Base-by-base conservation (phyloP, 768 basidiomycete species). In the Pisolithus tinctorius region DNA sequence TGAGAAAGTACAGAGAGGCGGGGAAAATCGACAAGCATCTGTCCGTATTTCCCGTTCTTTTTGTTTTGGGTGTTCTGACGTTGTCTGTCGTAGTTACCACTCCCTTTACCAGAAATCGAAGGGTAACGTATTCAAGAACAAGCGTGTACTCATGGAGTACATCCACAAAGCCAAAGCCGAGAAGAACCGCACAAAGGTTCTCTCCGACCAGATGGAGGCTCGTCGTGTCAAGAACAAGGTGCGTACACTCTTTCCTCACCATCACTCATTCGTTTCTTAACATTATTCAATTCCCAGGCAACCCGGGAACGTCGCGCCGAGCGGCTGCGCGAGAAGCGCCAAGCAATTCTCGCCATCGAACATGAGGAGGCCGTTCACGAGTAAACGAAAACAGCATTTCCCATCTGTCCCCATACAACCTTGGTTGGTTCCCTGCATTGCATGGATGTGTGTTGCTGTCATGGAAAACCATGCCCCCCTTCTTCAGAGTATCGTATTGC, bases 61-160 rank as follows among this genome's bases (percentile, higher is more conserved):
- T 6, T 13, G 29, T 26, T 14, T 34, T 14, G 2, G 16, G 40
- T 55, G 60, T 47, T 7, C 14, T 53, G 34, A n/a, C 26, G 30
- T 25, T 29, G 27, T 41, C 17, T 51, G 20, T 41, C 52, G 40
- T 47, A 98, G 95, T 57, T 98, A 99, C 78, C 96, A 98, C 81
- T 83, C 83, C 48, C 89, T 98, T 48, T 98, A 98, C 84, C 87
- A 95, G 78, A 98, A 98, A 75, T 93, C 94, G 62, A 99, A 99
- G 90, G 96, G 96, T 86, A 99, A 99, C 77, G 93, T 97, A 68
- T 99, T 98, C 92, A 99, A 98, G 88, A 98, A 97, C 86, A 96
- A 97, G 82, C 94, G 95, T 74, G 96, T 98, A 40, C 82, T 99
- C 58, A 97, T 99, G 95, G 96, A 99, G 74, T 94, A 94, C 84